Evolutionary conservation across 2,329 filamentous ascomycete species (phyloP), one percentile per base, ranked within the genome.

Genomic region (Pseudonectria foliicola): DNA sequence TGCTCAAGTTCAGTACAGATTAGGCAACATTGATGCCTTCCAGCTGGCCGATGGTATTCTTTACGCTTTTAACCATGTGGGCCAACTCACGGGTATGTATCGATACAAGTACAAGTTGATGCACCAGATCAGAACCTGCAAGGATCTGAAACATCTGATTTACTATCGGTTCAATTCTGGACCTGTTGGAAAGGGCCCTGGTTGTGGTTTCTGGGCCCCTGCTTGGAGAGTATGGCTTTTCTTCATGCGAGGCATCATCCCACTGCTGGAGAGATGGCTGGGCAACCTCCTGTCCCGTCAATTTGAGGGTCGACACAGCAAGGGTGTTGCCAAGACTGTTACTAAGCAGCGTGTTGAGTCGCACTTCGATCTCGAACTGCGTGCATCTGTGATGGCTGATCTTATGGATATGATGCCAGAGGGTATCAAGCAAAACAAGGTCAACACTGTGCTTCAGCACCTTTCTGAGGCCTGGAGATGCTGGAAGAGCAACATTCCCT

Each of bases 331-430:
- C 24, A 98, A 98, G 72, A 98, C 92, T 1, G 92, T 98, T 25
- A 98, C 92, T 4, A 98, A 98, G 67, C 92, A 98, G 65, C 86
- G 92, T 66, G 92, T 98, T 6, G 92, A 98, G 57, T 96, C 92
- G 15, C 93, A 98, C 59, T 98, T 95, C 55, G 92, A 98, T 63
- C 73, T 98, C 37, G 92, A 98, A 63, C 79, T 98, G 33, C 86
- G 92, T 54, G 93, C 93, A 12, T 95, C 92, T 1, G 92, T 98
- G 46, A 98, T 98, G 90, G 88, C 90, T 29, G 92, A 98, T 63
- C 70, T 98, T 33, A 95, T 95, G 85, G 92, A 98, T 55, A 98
- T 98, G 93, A 98, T 98, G 92, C 92, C 92, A 0, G 93, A 98
- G 59, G 92, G 92, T 48, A 96, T 98, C 67, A 95, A 95, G 62